These are phyloP conservation scores for Kazachstania sp. DNA, from an alignment of 1,139 yeast species.

Conservation along the genomic window DNA sequence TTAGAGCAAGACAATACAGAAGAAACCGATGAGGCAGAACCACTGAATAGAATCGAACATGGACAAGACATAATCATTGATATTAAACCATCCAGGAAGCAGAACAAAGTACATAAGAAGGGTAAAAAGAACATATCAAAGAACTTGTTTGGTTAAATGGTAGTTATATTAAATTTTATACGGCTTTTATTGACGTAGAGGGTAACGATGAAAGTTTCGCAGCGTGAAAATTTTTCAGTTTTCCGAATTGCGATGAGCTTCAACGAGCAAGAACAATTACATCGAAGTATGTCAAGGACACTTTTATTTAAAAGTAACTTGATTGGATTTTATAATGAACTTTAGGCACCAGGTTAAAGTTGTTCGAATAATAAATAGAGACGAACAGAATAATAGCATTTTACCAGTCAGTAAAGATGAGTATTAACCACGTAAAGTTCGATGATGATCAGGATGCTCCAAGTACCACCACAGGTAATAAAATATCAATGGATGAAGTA, in stretches of 20 bases:
- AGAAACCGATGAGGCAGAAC: neutral
- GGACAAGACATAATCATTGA: neutral
- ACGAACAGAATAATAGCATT: no score
- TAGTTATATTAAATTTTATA: neutral
- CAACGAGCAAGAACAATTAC: no score
- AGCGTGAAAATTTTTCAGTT: neutral
- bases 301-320: no score
- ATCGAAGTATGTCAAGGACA: no score
- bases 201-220: neutral
- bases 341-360: no score
- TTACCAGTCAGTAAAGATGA: neutral
- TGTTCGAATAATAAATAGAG: no score
- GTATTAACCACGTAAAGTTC: slow-evolving; percentile 17
- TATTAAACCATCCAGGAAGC: neutral
- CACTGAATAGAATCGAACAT: neutral
- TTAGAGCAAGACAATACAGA: neutral
- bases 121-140: neutral
- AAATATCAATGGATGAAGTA: neutral
- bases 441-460: slow-evolving; percentile 13
- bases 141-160: slow-evolving; percentile 1
- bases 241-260: neutral
- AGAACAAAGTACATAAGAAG: slow-evolving; percentile 1
- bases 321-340: no score
- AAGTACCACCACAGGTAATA: neutral
- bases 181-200: no score